Evolutionary conservation across 257 asterid genomes (phyloP).

Genomic region (Paulownia fortunei): DNA sequence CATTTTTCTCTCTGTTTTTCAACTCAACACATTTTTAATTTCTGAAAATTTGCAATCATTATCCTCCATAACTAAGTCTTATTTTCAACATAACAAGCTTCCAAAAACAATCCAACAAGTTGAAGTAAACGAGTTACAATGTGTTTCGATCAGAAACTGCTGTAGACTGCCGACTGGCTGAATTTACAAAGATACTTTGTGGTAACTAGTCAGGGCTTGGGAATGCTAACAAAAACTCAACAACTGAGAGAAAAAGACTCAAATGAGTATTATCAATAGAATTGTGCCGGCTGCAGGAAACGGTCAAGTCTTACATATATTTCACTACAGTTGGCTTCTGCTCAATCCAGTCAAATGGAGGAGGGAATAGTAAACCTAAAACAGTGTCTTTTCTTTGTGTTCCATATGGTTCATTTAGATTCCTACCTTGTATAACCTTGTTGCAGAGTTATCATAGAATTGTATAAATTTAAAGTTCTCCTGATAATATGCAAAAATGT

Average conservation of each 20-base stretch:
- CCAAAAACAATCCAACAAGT: too few relatives aligned
- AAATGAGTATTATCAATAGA: too few relatives aligned
- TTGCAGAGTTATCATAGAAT: neutral
- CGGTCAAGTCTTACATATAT: too few relatives aligned
- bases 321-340: slow-evolving; percentile 11
- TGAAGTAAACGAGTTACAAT: neutral
- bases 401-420: neutral
- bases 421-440: neutral
- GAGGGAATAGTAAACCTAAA: neutral
- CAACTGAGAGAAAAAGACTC: neutral
- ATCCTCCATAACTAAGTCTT: too few relatives aligned
- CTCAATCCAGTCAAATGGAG: slow-evolving; percentile 11
- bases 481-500: neutral
- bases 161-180: neutral
- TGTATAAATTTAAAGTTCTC: neutral
- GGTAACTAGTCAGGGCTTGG: too few relatives aligned
- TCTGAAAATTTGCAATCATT: too few relatives aligned
- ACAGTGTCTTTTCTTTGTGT: neutral
- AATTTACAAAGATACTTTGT: neutral
- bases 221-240: neutral
- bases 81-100: too few relatives aligned
- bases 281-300: slow-evolving; percentile 27
- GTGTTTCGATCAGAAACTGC: neutral
- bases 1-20: neutral
- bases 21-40: too few relatives aligned